phyloP scores from a whole-genome alignment of 2,329 filamentous ascomycete species.

The Onygenales sp. region DNA sequence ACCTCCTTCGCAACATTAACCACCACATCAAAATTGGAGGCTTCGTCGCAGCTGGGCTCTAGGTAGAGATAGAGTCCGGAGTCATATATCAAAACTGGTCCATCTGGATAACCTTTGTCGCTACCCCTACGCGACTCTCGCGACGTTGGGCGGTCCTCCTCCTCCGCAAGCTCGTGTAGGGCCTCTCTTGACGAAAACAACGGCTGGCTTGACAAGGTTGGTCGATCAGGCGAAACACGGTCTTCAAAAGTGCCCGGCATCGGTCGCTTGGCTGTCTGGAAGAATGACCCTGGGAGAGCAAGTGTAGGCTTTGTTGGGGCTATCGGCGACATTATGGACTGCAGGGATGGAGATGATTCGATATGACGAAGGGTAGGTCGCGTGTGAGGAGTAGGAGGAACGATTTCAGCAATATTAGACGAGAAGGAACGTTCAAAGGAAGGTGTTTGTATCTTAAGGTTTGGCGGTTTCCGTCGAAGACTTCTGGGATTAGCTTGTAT shows the following conservation, averaged over 20 bases:
- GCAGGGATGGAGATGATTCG: constrained; percentile 52
- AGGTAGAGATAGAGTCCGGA: constrained; percentile 53
- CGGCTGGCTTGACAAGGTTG: constrained; percentile 18
- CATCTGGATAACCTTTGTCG: constrained; percentile 54
- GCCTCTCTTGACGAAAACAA: constrained; percentile 18
- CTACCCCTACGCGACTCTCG: constrained; percentile 53
- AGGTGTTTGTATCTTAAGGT: constrained; percentile 50
- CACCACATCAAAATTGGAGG: constrained; percentile 51
- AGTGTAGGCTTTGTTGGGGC: constrained; percentile 28
- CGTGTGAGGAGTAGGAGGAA: constrained; percentile 49
- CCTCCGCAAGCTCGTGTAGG: constrained; percentile 42
- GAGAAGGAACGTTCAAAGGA: constrained; percentile 42
- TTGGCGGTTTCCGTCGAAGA: constrained; percentile 48
- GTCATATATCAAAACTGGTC: constrained; percentile 55
- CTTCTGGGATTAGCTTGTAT: constrained; percentile 47
- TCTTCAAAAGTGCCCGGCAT: constrained; percentile 22
- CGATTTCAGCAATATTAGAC: constrained; percentile 37
- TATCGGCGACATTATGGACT: constrained; percentile 42
- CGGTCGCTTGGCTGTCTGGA: constrained; percentile 21
- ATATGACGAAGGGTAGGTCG: constrained; percentile 49
- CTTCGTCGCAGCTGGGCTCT: constrained; percentile 52
- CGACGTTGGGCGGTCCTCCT: constrained; percentile 30
- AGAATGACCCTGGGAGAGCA: constrained; percentile 17
- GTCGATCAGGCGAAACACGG: constrained; percentile 17
- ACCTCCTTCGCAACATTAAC: constrained; percentile 59